Base-by-base conservation (phyloP, 768 basidiomycete species). In the Mycena alexandri region DNA sequence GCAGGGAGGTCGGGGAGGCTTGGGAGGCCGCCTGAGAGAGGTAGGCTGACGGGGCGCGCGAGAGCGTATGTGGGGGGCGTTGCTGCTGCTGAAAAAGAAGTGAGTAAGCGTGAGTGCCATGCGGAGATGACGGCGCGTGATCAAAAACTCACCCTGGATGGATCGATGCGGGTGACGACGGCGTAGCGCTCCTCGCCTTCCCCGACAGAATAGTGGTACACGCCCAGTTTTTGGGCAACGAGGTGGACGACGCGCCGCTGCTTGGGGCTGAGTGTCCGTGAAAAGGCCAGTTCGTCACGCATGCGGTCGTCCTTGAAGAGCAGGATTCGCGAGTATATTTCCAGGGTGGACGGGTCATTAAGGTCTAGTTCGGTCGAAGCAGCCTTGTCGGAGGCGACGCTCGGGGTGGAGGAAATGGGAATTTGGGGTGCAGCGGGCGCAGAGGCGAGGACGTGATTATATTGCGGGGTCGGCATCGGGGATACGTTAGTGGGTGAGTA, bases 281-380 rank as follows among this genome's bases (percentile, higher is more conserved):
- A 96, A 79, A 99, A 99, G 6, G 96, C 96, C 61, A 99, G 89
- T 78, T 99, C 96, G 74, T 99, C 96, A 41, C 97, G 87, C 94
- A 99, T 96, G 73, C 87, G 89, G 78, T 99, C 96, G 73, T 98
- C 96, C 83, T 97, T 98, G 90, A 99, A 99, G 43, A 99, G 85
- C 43, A 99, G 82, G 70, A 98, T 93, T 71, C 96, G 88, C 54
- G 98, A 98, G 78, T 99, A 99, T 72, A 99, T 98, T 79, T 99
- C 97, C 71, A 99, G 83, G 11, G 96, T 97, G 29, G 92, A 90
- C 5, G 97, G 92, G 77, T 99, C 98, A 74, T 99, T 99, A 72
- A 99, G 84, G 78, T 99, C 97, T 64, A 99, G 86, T 79, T 98
- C 95, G 58, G 87, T 84, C 24, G 84, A 76, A 16, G 85, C 84